A percentile compares a stretch with the other conserved stretches of the same genome.
phyloP scores from a whole-genome alignment of 305 asterid genomes.

The Stenogyne calaminthoides region DNA sequence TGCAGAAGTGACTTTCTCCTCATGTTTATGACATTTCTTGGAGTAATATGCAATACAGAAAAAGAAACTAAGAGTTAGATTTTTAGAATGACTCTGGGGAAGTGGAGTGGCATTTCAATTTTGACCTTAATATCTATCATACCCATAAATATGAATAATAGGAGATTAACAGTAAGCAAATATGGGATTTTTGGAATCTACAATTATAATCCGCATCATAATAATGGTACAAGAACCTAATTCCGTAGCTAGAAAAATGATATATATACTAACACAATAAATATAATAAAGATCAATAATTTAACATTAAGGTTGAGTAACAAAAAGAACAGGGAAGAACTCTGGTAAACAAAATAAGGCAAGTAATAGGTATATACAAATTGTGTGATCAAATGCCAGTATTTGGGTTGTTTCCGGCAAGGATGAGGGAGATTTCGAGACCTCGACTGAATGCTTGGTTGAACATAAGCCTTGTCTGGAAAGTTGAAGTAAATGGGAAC shows the following conservation, averaged over 20 bases:
- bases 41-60: background rate
- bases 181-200: background rate
- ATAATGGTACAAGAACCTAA: background rate
- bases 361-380: background rate
- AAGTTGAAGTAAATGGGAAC: slow-evolving; percentile 96
- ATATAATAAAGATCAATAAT: background rate
- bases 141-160: background rate
- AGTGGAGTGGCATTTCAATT: no score
- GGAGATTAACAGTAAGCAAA: background rate
- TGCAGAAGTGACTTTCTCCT: background rate
- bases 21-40: background rate
- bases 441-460: slow-evolving; percentile 99
- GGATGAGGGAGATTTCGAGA: slow-evolving; percentile 94
- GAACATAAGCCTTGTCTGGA: slow-evolving; percentile 98
- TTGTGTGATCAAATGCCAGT: slow-evolving; percentile 49
- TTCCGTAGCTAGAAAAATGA: background rate
- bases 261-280: background rate
- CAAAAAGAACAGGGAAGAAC: background rate
- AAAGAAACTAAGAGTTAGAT: background rate
- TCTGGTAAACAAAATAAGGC: no score
- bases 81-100: no score
- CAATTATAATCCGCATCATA: background rate
- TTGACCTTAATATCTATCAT: background rate
- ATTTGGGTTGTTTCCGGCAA: slow-evolving; percentile 94
- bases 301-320: background rate